These are phyloP conservation scores for Boechera retrofracta DNA, from an alignment of 345 rosid species.

Conservation along the genomic window DNA sequence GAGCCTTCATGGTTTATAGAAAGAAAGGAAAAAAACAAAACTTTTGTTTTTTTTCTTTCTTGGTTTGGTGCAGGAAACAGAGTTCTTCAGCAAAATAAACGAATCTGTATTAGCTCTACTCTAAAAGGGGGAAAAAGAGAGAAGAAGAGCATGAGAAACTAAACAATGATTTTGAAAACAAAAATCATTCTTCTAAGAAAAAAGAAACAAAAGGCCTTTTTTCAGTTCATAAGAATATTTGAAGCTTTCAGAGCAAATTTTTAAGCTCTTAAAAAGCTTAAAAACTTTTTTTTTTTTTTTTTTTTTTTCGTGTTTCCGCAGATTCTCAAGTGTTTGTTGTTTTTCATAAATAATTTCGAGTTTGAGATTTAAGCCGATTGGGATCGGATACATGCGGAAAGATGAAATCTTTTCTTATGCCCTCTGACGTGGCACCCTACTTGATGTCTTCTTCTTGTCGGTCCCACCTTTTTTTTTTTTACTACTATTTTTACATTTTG, in stretches of 20 bases:
- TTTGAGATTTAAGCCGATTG: constrained; percentile 39
- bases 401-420: constrained; percentile 45
- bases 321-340: constrained; percentile 26
- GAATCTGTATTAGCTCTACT: constrained; percentile 30
- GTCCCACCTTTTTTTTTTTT: constrained; percentile 31
- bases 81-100: constrained; percentile 29
- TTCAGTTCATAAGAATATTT: constrained; percentile 4
- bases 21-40: not conserved
- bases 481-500: not conserved
- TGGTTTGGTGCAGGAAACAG: constrained; percentile 22
- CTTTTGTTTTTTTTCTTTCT: not conserved
- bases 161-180: constrained; percentile 18
- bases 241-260: constrained; percentile 11
- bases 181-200: constrained; percentile 14
- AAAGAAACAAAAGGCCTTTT: not conserved
- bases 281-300: constrained; percentile 15
- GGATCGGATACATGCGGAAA: constrained; percentile 44
- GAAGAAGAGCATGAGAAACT: constrained; percentile 17
- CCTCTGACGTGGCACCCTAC: constrained; percentile 47
- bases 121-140: constrained; percentile 10
- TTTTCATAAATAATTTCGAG: not conserved
- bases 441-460: constrained; percentile 39
- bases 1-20: constrained; percentile 44
- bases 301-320: constrained; percentile 16
- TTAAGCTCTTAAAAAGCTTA: constrained; percentile 40